Evolutionary conservation across 345 rosid genomes (phyloP).

Genomic region (Eucalyptus tenuipes): DNA sequence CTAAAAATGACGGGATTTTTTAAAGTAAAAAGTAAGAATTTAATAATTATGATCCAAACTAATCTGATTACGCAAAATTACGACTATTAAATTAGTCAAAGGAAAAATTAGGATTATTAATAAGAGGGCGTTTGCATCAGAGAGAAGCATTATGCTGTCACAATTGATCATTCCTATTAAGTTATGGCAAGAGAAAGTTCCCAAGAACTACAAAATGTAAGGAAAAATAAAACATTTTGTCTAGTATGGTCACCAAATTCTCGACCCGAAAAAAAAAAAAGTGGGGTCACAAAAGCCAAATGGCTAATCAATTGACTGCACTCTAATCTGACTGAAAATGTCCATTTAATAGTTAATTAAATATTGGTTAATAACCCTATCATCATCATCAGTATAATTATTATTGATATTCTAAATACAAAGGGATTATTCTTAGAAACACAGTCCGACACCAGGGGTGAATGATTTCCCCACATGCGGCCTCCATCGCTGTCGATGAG

Average conservation of each 20-base stretch:
- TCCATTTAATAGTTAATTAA: no score
- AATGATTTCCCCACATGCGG: no score
- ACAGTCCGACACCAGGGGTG: no score
- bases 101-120: not conserved
- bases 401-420: no score
- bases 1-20: not conserved
- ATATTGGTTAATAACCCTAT: no score
- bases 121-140: not conserved
- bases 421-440: no score
- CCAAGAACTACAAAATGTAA: not conserved
- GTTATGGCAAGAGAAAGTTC: not conserved
- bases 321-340: not conserved
- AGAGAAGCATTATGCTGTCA: not conserved
- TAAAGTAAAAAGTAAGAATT: not conserved
- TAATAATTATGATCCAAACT: not conserved
- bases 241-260: not conserved
- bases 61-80: not conserved
- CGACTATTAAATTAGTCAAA: not conserved
- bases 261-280: no score
- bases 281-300: not conserved
- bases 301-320: not conserved
- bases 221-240: not conserved
- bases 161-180: not conserved
- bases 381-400: no score
- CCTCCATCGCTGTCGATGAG: no score